These are phyloP conservation scores for Gremmenia infestans DNA, from an alignment of 2,329 filamentous ascomycete genomes.

Conservation along the genomic window DNA sequence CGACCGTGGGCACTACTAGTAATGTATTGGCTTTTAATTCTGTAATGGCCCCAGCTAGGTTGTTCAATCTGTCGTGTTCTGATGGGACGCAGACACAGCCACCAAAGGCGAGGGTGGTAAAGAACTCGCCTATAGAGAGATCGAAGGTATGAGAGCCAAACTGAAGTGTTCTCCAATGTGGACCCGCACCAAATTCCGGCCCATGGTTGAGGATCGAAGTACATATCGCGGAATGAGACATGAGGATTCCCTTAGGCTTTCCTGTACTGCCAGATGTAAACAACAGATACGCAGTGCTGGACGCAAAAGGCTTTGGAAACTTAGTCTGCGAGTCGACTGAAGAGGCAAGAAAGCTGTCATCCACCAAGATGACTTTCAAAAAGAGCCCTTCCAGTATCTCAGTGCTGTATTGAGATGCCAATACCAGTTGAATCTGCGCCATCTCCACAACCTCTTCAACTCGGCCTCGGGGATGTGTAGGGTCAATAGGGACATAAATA, in stretches of 20 bases:
- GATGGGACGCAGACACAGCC: slow-evolving; percentile 8
- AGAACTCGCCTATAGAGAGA: slow-evolving; percentile 2
- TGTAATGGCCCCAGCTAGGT: slow-evolving; percentile 6
- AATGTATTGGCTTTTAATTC: slow-evolving; percentile 3
- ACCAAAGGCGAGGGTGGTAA: neutral
- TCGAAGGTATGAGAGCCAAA: slow-evolving; percentile 9
- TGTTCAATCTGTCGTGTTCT: slow-evolving; percentile 3
- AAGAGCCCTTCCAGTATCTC: neutral
- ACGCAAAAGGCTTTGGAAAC: neutral
- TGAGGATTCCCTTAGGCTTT: slow-evolving; percentile 33
- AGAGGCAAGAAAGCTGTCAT: neutral
- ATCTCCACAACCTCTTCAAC: neutral
- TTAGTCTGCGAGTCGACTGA: neutral
- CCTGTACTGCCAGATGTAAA: slow-evolving; percentile 35
- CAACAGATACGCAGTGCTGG: slow-evolving; percentile 18
- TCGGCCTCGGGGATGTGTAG: slow-evolving; percentile 19
- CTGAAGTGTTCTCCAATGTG: neutral
- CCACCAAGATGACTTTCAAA: neutral
- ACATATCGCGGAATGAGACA: slow-evolving; percentile 11
- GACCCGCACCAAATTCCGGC: neutral
- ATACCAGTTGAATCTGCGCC: neutral
- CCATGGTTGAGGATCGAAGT: neutral
- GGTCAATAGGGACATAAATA: slow-evolving; percentile 28
- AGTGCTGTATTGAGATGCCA: neutral
- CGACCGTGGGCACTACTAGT: slow-evolving; percentile 6